Percentiles rank a stretch among this genome's conserved stretches.
Conservation (phyloP, 352 stramenopile species). For the Phytopythium mirpurense region DNA sequence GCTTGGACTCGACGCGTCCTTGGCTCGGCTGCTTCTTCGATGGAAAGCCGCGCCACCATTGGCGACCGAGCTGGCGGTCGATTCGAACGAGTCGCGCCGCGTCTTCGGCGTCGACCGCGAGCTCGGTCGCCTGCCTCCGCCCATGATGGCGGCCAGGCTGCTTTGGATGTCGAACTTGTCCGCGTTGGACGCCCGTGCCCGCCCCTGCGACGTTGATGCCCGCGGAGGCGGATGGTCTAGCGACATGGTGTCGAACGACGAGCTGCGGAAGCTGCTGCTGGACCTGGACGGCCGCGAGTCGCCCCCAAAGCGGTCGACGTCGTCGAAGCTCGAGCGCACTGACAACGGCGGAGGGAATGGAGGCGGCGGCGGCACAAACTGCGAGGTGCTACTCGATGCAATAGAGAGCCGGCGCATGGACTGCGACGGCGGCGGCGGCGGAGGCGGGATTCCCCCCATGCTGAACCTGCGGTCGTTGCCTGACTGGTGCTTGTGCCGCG, state of each 20-base stretch:
- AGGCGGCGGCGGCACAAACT: constrained; percentile 33
- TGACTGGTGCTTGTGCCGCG: constrained; percentile 14
- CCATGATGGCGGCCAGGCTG: constrained; percentile 60
- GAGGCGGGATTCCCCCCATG: constrained; percentile 18
- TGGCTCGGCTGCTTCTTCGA: constrained; percentile 4
- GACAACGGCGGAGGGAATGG: constrained; percentile 29
- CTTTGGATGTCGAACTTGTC: constrained; percentile 46
- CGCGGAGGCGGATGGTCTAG: constrained; percentile 28
- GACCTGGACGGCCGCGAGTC: constrained; percentile 36
- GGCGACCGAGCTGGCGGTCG: constrained; percentile 24
- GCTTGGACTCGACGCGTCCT: background rate
- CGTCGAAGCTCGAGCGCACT: constrained; percentile 19
- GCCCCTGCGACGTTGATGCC: constrained; percentile 40
- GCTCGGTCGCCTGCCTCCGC: constrained; percentile 22
- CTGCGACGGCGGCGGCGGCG: constrained; percentile 15
- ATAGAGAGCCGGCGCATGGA: constrained; percentile 11
- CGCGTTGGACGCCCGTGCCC: constrained; percentile 28
- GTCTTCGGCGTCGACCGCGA: constrained; percentile 16
- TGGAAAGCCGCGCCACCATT: constrained; percentile 2
- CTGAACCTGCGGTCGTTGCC: constrained; percentile 16
- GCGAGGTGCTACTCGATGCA: constrained; percentile 25
- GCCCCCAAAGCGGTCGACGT: constrained; percentile 12
- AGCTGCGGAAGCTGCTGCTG: constrained; percentile 45
- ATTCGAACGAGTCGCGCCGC: constrained; percentile 57
- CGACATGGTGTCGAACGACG: constrained; percentile 42